A percentile compares a stretch with the other conserved stretches of the same genome.
phyloP scores from a whole-genome alignment of 306 rosid species.

The Prunus kanzakura region DNA sequence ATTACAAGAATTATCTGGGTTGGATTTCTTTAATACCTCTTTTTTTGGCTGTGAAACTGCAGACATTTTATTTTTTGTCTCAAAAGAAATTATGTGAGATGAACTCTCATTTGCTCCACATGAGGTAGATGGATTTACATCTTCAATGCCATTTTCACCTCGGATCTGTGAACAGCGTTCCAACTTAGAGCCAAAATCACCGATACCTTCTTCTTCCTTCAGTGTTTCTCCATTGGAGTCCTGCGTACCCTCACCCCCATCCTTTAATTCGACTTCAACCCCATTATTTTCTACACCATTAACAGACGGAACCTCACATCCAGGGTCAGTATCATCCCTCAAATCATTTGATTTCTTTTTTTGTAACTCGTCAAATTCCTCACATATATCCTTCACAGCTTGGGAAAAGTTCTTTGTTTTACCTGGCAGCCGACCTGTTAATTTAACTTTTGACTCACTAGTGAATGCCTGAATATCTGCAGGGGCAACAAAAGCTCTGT shows the following conservation, averaged over 20 bases:
- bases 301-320: conserved; percentile 56
- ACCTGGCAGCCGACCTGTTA: conserved; percentile 68
- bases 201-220: conserved; percentile 21
- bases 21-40: conserved; percentile 33
- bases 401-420: conserved; percentile 75
- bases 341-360: conserved; percentile 55
- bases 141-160: conserved; percentile 47
- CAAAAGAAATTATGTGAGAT: conserved; percentile 46
- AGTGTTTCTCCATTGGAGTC: conserved; percentile 36
- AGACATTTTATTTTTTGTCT: conserved; percentile 38
- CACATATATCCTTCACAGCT: conserved; percentile 89
- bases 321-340: conserved; percentile 53
- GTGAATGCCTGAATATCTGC: conserved; percentile 86
- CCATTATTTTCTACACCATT: conserved; percentile 46
- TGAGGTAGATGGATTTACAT: conserved; percentile 39
- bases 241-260: conserved; percentile 32
- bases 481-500: conserved; percentile 97
- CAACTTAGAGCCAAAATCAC: conserved; percentile 48
- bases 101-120: conserved; percentile 38
- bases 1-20: conserved; percentile 12
- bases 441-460: conserved; percentile 57
- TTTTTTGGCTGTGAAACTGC: conserved; percentile 35
- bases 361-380: conserved; percentile 74
- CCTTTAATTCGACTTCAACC: conserved; percentile 46
- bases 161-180: conserved; percentile 54